Percentiles rank a stretch among this genome's conserved stretches.
Evolutionary conservation across 2,329 filamentous ascomycete genomes (phyloP).

Genomic region (Arthrobotrys conoides): DNA sequence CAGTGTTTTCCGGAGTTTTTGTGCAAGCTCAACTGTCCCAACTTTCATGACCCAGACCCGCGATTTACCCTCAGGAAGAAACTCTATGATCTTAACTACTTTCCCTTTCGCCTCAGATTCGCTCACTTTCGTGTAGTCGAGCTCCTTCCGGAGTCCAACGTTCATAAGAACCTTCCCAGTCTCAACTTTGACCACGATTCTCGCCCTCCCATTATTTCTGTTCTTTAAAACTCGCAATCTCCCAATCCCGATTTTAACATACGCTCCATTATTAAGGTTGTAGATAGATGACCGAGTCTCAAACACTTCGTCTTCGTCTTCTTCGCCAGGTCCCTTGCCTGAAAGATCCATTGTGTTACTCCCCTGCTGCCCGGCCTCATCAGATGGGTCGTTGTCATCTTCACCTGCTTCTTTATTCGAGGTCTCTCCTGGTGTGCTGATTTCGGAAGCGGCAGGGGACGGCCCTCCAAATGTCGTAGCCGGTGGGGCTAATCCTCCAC

Average conservation of each 20-base stretch:
- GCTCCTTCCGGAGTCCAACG: slow-evolving; percentile 62
- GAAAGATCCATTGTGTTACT: slow-evolving; percentile 61
- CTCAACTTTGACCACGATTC: slow-evolving; percentile 63
- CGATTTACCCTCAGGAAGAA: slow-evolving; percentile 56
- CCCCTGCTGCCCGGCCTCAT: slow-evolving; percentile 54
- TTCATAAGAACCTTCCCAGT: slow-evolving; percentile 64
- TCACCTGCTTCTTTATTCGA: slow-evolving; percentile 61
- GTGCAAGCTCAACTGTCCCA: slow-evolving; percentile 61
- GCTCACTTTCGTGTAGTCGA: slow-evolving; percentile 61
- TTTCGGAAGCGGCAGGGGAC: slow-evolving; percentile 56
- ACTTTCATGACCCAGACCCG: slow-evolving; percentile 62
- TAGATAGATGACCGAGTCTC: slow-evolving; percentile 63
- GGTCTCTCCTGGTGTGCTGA: slow-evolving; percentile 57
- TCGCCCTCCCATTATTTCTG: slow-evolving; percentile 61
- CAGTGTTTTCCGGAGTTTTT: slow-evolving; percentile 60
- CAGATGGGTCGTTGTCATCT: slow-evolving; percentile 63
- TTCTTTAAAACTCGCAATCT: slow-evolving; percentile 63
- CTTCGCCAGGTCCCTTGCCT: slow-evolving; percentile 63
- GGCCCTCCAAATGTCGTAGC: slow-evolving; percentile 50
- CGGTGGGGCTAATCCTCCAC: slow-evolving; percentile 46
- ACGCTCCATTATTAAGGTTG: slow-evolving; percentile 57
- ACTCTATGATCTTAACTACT: slow-evolving; percentile 62
- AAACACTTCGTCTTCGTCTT: slow-evolving; percentile 63
- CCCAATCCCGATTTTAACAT: slow-evolving; percentile 63
- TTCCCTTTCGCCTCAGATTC: slow-evolving; percentile 60